Base-by-base conservation (phyloP, 208 protist genomes). In the Tritrichomonas foetus region DNA sequence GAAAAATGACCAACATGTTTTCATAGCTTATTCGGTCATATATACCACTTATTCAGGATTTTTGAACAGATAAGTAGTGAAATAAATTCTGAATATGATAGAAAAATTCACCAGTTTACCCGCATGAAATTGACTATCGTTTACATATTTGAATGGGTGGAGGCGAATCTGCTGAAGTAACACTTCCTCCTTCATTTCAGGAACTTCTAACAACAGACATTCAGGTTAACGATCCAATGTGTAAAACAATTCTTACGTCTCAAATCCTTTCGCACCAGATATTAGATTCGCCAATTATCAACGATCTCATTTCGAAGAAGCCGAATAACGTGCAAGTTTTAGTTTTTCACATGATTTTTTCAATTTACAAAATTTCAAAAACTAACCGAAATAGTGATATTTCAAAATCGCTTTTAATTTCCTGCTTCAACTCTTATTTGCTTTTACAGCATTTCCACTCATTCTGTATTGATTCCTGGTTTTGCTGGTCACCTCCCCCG, bases 361-460 rank as follows among this genome's bases (percentile, higher is more conserved):
- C 78, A 22, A 89, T 89, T 44, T 44, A 61, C 44, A 44, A 47
- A n/a, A 89, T 89, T 39, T 89, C 47, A 27, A 25, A 89, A 50
- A 89, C 44, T 22, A 13, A 57, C 11, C 39, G 39, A 47, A 16
- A 89, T 53, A 27, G 47, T 39, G 78, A 89, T 33, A 57, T 89
- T 89, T 36, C 78, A 20, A 44, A 89, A 57, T 9, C 41, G 39
- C 57, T 89, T 39, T 57, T 89, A 57, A 89, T 89, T 57, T 50
- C 39, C 25, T 89, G 78, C 30, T 89, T 44, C 16, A 89, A 89
- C 30, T 49, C 78, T 53, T 89, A 47, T 89, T 89, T 89, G 16
- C 41, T 89, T 13, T 57, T 89, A 14, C 78, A 89, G 30, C 41
- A 47, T 13, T 89, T 89, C 39, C 47, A 47, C 8, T 57, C 78